phyloP scores from a whole-genome alignment of 2,329 filamentous ascomycete species.

The Verticillium albo-atrum region DNA sequence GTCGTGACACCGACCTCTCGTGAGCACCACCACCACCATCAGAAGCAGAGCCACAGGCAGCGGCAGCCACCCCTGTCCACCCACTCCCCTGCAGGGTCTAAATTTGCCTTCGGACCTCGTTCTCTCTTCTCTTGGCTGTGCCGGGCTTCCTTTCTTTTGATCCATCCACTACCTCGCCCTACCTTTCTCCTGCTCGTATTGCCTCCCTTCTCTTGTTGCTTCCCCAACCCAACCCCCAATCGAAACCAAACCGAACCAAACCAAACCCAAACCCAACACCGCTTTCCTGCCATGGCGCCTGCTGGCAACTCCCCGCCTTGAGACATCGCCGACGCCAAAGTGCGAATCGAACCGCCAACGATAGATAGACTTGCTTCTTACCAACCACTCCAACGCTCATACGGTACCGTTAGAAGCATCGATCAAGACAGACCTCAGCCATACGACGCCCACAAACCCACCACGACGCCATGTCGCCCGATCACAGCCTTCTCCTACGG shows the following conservation, averaged over 20 bases:
- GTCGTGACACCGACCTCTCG: background rate
- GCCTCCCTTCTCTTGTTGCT: background rate
- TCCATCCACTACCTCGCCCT: background rate
- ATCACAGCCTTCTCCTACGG: constrained; percentile 21
- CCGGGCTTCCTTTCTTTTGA: background rate
- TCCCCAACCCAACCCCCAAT: background rate
- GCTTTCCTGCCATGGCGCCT: background rate
- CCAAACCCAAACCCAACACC: background rate
- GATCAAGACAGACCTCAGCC: background rate
- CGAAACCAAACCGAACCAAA: background rate
- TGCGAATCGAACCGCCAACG: background rate
- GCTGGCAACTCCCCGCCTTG: background rate
- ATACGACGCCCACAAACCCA: background rate
- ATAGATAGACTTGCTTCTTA: background rate
- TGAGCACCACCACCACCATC: too few relatives aligned
- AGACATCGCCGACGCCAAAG: background rate
- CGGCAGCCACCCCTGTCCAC: background rate
- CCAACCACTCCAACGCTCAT: background rate
- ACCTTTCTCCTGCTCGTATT: background rate
- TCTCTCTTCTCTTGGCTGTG: background rate
- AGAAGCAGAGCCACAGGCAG: background rate
- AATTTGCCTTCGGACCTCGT: background rate
- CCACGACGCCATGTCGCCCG: background rate
- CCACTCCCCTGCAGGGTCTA: background rate
- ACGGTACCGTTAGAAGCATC: background rate